Percentiles rank a stretch among this genome's conserved stretches.
These are phyloP conservation scores for Cydonia oblonga DNA, from an alignment of 331 rosid genomes.

Conservation along the genomic window DNA sequence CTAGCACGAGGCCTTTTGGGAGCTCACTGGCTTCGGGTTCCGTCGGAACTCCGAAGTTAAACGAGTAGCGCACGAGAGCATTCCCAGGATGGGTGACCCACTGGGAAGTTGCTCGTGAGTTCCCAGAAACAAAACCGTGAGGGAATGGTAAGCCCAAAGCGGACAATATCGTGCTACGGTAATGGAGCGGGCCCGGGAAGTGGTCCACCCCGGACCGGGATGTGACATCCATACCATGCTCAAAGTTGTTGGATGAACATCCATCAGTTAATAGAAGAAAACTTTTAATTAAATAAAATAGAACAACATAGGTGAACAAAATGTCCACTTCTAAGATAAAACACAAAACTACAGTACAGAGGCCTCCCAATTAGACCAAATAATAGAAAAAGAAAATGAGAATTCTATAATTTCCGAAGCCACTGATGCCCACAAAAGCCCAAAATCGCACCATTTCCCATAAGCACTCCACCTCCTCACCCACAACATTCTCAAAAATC, in stretches of 20 bases:
- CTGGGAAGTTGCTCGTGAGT: too few relatives aligned
- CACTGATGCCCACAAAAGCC: not conserved
- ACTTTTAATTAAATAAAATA: too few relatives aligned
- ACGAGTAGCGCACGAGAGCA: too few relatives aligned
- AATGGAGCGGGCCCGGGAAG: too few relatives aligned
- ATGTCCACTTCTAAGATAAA: not conserved
- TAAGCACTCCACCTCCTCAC: not conserved
- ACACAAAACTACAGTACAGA: not conserved
- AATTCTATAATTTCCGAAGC: not conserved
- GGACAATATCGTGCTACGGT: too few relatives aligned
- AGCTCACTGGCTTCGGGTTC: too few relatives aligned
- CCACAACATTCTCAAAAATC: not conserved
- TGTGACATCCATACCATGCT: not conserved
- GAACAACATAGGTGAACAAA: not conserved
- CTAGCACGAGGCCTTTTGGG: too few relatives aligned
- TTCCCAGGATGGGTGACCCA: too few relatives aligned
- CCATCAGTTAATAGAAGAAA: not conserved
- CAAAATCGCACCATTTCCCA: not conserved
- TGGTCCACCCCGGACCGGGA: too few relatives aligned
- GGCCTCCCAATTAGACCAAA: not conserved
- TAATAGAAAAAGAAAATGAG: not conserved
- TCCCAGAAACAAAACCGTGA: too few relatives aligned
- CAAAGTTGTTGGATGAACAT: not conserved
- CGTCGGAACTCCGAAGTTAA: too few relatives aligned
- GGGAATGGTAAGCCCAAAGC: too few relatives aligned